phyloP scores from a whole-genome alignment of 768 basidiomycete genomes.

The Nevesoporus exiguus region DNA sequence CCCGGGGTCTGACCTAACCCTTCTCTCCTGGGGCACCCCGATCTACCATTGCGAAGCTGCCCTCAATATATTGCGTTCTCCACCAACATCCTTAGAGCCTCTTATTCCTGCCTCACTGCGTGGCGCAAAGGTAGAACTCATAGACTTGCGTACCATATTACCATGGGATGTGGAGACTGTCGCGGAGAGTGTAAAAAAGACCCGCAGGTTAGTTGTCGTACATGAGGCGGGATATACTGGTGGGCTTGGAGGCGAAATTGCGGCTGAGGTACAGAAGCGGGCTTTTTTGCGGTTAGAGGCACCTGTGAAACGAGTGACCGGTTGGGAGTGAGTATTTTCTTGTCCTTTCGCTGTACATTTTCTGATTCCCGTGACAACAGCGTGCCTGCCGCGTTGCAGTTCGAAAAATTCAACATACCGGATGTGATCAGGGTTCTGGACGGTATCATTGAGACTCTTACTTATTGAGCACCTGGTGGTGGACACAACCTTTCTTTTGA shows the following conservation, averaged over 20 bases:
- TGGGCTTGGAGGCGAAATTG: slow-evolving; percentile 88
- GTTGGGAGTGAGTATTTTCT: slow-evolving; percentile 81
- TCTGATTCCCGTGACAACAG: slow-evolving; percentile 35
- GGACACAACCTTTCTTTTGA: background rate
- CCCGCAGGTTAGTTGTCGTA: slow-evolving; percentile 82
- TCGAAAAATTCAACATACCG: slow-evolving; percentile 90
- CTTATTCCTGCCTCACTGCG: slow-evolving; percentile 66
- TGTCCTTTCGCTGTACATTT: background rate
- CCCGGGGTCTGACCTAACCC: slow-evolving; percentile 78
- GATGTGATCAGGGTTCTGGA: slow-evolving; percentile 83
- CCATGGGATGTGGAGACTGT: slow-evolving; percentile 87
- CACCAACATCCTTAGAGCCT: slow-evolving; percentile 57
- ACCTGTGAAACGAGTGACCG: slow-evolving; percentile 81
- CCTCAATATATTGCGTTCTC: slow-evolving; percentile 64
- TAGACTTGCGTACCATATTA: slow-evolving; percentile 85
- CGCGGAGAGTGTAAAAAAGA: slow-evolving; percentile 77
- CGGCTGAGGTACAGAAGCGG: slow-evolving; percentile 84
- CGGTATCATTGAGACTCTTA: slow-evolving; percentile 77
- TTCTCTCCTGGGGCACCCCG: slow-evolving; percentile 92
- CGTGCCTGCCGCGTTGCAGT: slow-evolving; percentile 79
- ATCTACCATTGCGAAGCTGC: slow-evolving; percentile 88
- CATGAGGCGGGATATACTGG: slow-evolving; percentile 89
- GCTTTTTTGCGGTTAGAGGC: slow-evolving; percentile 88
- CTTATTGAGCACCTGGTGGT: slow-evolving; percentile 43
- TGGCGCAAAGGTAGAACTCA: slow-evolving; percentile 76